Percentiles rank a stretch among this genome's conserved stretches.
Conservation (phyloP, 306 rosid genomes). For the Potentilla sterilis region DNA sequence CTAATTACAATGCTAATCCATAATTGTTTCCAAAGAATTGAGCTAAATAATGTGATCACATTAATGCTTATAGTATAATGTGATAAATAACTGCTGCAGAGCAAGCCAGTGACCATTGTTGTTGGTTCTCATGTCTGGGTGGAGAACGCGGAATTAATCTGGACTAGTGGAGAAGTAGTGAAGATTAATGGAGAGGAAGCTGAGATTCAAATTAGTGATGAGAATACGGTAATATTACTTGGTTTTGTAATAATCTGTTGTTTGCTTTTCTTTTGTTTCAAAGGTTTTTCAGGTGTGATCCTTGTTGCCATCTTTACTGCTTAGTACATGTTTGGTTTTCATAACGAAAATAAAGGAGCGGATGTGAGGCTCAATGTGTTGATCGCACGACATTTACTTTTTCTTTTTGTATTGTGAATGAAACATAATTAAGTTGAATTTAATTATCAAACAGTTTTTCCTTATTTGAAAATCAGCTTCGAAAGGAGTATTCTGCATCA, state of each 20-base stretch:
- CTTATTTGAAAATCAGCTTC: neutral
- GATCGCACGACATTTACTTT: neutral
- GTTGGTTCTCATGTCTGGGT: constrained; percentile 86
- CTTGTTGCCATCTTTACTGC: neutral
- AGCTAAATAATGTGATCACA: neutral
- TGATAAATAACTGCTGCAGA: constrained; percentile 47
- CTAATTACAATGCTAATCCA: neutral
- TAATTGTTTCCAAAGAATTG: too few relatives aligned
- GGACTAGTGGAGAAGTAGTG: constrained; percentile 75
- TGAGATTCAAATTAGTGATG: constrained; percentile 65
- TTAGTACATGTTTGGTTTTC: neutral
- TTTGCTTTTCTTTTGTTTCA: neutral
- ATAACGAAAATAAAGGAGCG: neutral
- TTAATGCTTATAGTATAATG: neutral
- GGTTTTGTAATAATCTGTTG: neutral
- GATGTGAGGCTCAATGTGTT: neutral
- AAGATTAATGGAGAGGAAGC: constrained; percentile 75
- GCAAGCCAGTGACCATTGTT: constrained; percentile 55
- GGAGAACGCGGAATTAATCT: constrained; percentile 64
- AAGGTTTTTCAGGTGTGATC: neutral
- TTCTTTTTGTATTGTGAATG: neutral
- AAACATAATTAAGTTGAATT: neutral
- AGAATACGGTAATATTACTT: constrained; percentile 43
- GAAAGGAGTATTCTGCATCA: neutral
- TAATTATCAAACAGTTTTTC: neutral